Evolutionary conservation across 345 rosid genomes (phyloP), one percentile per base, ranked within the genome.

Genomic region (Citrus sp.): DNA sequence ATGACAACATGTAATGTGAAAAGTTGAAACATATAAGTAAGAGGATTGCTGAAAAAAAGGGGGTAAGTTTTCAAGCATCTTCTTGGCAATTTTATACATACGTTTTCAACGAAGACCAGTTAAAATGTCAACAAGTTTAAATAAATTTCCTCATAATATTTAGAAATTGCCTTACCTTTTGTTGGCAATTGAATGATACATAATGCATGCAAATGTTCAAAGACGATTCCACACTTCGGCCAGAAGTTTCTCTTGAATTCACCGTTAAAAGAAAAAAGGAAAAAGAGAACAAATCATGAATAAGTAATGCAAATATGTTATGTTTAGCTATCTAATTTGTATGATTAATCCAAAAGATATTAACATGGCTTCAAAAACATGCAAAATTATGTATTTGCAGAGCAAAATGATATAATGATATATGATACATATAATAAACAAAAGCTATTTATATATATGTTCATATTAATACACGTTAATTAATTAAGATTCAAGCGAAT

Each of bases 401-500:
- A 46, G 32, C 46, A 71, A 40, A 67, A 28, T 61, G 28, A 8
- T 25, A 40, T 67, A 24, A 46, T 64, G 64, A 70, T 18, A 34
- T 51, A 12, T 18, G 10, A 3, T 72, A 35, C 63, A 38, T n/a
- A 22, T 16, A 72, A 73, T 65, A 32, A 65, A 81, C 66, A 38
- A 13, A 40, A 19, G 49, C 46, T 62, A 56, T 68, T 55, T 65
- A 19, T 51, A 30, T 32, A 42, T 27, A 2, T 27, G 4, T n/a
- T 63, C 37, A 71, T 40, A 75, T 21, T 66, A 77, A 63, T 65
- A 64, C 74, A 78, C 64, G 77, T 67, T 62, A 76, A 34, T 19
- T 16, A 14, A 63, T 46, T 46, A 34, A 78, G 69, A 25, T 46
- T 56, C 51, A 46, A 10, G 72, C 62, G 55, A 72, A 65, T 82